Conservation (phyloP, 2,329 filamentous ascomycete genomes). For the Bipolaris victoriae region DNA sequence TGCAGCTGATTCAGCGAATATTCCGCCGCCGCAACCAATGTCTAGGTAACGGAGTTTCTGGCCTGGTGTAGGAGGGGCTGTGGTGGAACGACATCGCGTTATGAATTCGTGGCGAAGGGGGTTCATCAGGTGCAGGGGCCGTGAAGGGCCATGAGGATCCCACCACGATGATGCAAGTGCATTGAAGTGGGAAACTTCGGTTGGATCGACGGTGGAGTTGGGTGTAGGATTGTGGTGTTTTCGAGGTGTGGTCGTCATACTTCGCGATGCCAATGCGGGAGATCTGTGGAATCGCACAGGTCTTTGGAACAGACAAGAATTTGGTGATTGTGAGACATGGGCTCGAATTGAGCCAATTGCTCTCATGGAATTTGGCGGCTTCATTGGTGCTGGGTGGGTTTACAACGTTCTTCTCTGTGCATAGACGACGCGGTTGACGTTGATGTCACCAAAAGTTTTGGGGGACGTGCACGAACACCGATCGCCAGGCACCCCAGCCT, state of each 20-base stretch:
- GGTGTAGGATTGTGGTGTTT: constrained; percentile 23
- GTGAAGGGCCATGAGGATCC: constrained; percentile 91
- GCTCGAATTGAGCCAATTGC: constrained; percentile 19
- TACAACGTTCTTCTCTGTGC: neutral
- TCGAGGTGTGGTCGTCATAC: constrained; percentile 23
- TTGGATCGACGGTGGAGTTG: constrained; percentile 67
- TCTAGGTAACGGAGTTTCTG: constrained; percentile 76
- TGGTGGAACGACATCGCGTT: constrained; percentile 64
- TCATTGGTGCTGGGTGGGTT: constrained; percentile 14
- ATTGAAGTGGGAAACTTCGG: constrained; percentile 94
- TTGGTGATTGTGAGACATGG: neutral
- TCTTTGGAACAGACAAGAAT: neutral
- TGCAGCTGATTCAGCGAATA: constrained; percentile 89
- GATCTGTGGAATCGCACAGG: neutral
- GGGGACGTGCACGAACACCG: constrained; percentile 5
- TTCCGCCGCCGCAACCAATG: constrained; percentile 93
- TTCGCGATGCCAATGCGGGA: constrained; percentile 16
- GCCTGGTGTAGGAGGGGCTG: constrained; percentile 43
- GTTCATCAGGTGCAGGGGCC: constrained; percentile 97
- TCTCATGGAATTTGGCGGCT: constrained; percentile 10
- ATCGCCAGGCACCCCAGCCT: neutral
- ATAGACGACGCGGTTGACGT: constrained; percentile 3
- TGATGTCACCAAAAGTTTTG: constrained; percentile 23
- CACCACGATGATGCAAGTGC: constrained; percentile 94
- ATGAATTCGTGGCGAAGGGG: constrained; percentile 95